Percentiles rank a stretch among this genome's conserved stretches.
phyloP scores from a whole-genome alignment of 78 protist species.

The Dictyostelium brefeldianum region DNA sequence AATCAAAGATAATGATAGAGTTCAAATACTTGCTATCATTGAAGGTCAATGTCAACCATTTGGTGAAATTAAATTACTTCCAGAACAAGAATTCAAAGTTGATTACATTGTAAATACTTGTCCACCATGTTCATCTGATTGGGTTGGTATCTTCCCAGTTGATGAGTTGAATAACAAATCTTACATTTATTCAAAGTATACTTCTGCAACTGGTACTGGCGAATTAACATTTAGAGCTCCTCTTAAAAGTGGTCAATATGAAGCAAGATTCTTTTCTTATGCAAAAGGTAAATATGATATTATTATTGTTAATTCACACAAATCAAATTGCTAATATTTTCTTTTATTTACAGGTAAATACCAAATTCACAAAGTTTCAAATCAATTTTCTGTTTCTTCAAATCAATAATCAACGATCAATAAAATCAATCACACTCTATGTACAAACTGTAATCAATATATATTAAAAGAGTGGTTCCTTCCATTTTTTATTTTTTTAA shows the following conservation, averaged over 20 bases:
- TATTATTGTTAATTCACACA: too few relatives aligned
- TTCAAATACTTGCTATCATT: neutral
- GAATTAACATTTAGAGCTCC: conserved; percentile 43
- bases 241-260: conserved; percentile 44
- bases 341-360: too few relatives aligned
- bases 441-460: too few relatives aligned
- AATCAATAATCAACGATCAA: neutral
- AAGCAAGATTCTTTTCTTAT: conserved; percentile 68
- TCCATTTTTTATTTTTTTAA: neutral
- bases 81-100: conserved; percentile 41
- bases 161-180: conserved; percentile 54
- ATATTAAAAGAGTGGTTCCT: too few relatives aligned
- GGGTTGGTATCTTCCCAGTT: conserved; percentile 61
- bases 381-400: neutral
- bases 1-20: conserved; percentile 26
- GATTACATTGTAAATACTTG: conserved; percentile 56
- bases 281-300: conserved; percentile 47
- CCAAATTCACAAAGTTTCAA: conserved; percentile 4
- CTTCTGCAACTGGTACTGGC: conserved; percentile 55
- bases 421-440: too few relatives aligned
- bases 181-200: conserved; percentile 54
- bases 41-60: neutral
- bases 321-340: too few relatives aligned
- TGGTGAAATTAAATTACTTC: neutral
- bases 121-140: conserved; percentile 43